Conservation (phyloP, 345 rosid genomes). For the Aquilaria malaccensis region DNA sequence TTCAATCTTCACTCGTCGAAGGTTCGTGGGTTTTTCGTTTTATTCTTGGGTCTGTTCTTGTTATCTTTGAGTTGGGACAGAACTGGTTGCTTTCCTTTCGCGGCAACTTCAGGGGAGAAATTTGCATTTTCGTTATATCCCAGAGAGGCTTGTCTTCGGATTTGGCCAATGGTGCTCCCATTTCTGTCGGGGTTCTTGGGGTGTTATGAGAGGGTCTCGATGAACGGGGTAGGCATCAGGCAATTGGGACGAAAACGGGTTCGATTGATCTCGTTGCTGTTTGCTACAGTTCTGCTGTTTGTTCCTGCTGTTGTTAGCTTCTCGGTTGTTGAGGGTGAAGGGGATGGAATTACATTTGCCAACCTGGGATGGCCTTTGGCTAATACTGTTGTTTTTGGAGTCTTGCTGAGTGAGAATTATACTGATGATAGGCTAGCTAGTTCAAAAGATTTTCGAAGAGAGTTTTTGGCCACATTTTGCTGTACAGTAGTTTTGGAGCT, state of each 20-base stretch:
- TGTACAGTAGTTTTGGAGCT: conserved; percentile 75
- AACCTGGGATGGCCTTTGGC: conserved; percentile 85
- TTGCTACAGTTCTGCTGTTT: conserved; percentile 56
- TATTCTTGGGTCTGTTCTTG: conserved; percentile 57
- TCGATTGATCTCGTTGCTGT: conserved; percentile 59
- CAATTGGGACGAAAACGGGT: conserved; percentile 63
- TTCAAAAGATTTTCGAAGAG: conserved; percentile 57
- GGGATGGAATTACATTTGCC: conserved; percentile 41
- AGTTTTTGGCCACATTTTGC: conserved; percentile 62
- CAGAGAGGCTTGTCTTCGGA: conserved; percentile 51
- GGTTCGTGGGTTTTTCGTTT: conserved; percentile 53
- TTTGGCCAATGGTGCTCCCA: conserved; percentile 84
- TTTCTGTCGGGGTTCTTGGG: conserved; percentile 83
- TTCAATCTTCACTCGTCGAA: conserved; percentile 19
- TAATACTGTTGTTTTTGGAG: conserved; percentile 86
- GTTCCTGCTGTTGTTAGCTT: conserved; percentile 71
- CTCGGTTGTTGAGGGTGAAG: conserved; percentile 34
- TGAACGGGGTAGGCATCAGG: conserved; percentile 56
- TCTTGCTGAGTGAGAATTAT: conserved; percentile 70
- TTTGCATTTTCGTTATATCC: conserved; percentile 40
- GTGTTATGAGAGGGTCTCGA: conserved; percentile 69
- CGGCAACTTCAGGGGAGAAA: conserved; percentile 29
- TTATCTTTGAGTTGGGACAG: conserved; percentile 90
- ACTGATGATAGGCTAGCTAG: conserved; percentile 47
- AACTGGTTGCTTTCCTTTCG: conserved; percentile 70